Evolutionary conservation across 305 asterid genomes (phyloP).

Genomic region (Rubia balearica): DNA sequence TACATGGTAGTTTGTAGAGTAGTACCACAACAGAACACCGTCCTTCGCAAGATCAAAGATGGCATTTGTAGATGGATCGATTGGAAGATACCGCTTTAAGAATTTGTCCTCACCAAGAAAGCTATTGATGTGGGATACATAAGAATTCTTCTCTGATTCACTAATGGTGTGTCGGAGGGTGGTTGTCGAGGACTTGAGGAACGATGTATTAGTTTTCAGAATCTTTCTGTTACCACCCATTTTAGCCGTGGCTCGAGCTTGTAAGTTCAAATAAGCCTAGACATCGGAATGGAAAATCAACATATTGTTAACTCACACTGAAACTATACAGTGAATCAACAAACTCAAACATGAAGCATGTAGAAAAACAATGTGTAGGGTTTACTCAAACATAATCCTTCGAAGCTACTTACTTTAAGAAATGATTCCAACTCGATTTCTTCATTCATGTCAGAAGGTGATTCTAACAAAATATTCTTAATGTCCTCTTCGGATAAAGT

Average conservation of each 20-base stretch:
- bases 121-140: slow-evolving; percentile 80
- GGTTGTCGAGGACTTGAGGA: slow-evolving; percentile 69
- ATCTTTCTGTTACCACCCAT: slow-evolving; percentile 32
- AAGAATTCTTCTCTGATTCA: slow-evolving; percentile 75
- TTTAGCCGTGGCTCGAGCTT: slow-evolving; percentile 55
- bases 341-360: background rate
- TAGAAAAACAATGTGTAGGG: background rate
- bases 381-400: background rate
- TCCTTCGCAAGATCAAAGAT: slow-evolving; percentile 81
- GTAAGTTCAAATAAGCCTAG: slow-evolving; percentile 64
- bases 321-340: too few relatives aligned
- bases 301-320: background rate
- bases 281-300: slow-evolving; percentile 9
- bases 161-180: slow-evolving; percentile 82
- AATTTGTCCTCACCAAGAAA: slow-evolving; percentile 65
- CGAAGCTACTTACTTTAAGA: slow-evolving; percentile 43
- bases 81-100: slow-evolving; percentile 69
- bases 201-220: slow-evolving; percentile 46
- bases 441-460: slow-evolving; percentile 38
- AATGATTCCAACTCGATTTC: slow-evolving; percentile 80
- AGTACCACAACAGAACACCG: slow-evolving; percentile 92
- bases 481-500: slow-evolving; percentile 49
- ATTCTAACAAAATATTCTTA: slow-evolving; percentile 46
- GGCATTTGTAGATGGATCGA: slow-evolving; percentile 67
- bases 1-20: background rate